phyloP scores from a whole-genome alignment of 1,139 yeast genomes.

The Hyphopichia khmerensis region DNA sequence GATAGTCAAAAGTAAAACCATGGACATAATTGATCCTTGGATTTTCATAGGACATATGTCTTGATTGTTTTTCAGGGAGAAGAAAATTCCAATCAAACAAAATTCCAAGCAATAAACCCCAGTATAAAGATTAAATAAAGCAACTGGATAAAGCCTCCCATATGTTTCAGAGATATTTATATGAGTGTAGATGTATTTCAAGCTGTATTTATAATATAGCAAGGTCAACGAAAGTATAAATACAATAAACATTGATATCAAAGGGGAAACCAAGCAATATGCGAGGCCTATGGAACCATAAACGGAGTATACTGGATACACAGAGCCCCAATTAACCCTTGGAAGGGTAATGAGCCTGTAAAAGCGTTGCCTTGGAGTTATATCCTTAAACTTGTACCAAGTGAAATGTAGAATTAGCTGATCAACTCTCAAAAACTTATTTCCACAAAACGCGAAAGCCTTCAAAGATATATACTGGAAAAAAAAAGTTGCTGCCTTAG shows the following conservation, averaged over 20 bases:
- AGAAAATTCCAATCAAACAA: conserved; percentile 72
- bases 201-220: conserved; percentile 67
- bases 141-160: conserved; percentile 71
- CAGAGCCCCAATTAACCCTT: conserved; percentile 69
- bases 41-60: conserved; percentile 32
- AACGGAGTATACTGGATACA: conserved; percentile 73
- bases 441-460: conserved; percentile 73
- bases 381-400: conserved; percentile 36
- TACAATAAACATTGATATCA: conserved; percentile 63
- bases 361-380: conserved; percentile 62
- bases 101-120: conserved; percentile 81
- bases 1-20: conserved; percentile 36
- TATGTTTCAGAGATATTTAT: conserved; percentile 59
- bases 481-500: conserved; percentile 81
- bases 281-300: conserved; percentile 75
- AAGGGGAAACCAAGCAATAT: conserved; percentile 75
- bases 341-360: conserved; percentile 43
- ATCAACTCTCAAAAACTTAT: conserved; percentile 56
- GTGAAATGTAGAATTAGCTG: conserved; percentile 42
- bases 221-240: conserved; percentile 57
- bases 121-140: conserved; percentile 70
- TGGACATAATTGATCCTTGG: conserved; percentile 49
- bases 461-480: conserved; percentile 70
- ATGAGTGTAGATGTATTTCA: conserved; percentile 53
- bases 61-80: conserved; percentile 50